phyloP scores from a whole-genome alignment of 2,329 filamentous ascomycete genomes.

The Akanthomyces uredinophilus region DNA sequence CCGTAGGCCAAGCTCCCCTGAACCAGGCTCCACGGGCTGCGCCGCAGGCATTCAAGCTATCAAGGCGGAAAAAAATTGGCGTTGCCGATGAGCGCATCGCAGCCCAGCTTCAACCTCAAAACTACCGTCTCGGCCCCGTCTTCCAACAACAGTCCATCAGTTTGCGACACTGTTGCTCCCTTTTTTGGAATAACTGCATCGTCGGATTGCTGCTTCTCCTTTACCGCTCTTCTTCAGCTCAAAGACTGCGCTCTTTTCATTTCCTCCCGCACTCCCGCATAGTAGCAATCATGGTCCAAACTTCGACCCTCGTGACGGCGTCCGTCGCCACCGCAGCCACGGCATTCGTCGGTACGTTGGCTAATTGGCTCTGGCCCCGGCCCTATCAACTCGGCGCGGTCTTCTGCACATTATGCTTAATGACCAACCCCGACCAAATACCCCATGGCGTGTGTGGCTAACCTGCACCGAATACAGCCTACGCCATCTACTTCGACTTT shows the following conservation, averaged over 20 bases:
- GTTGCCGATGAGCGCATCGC: conserved; percentile 13
- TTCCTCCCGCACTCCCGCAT: conserved; percentile 5
- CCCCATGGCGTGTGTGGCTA: background rate
- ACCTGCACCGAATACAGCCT: conserved; percentile 38
- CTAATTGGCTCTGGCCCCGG: conserved; percentile 8
- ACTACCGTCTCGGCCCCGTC: background rate
- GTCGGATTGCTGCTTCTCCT: background rate
- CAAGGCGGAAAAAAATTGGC: conserved; percentile 13
- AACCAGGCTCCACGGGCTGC: conserved; percentile 5
- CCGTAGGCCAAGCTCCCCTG: conserved; percentile 13
- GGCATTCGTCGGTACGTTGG: conserved; percentile 51
- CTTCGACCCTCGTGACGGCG: conserved; percentile 54
- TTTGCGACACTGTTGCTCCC: background rate
- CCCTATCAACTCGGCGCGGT: background rate
- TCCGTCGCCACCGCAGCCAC: conserved; percentile 57
- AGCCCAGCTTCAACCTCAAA: conserved; percentile 8
- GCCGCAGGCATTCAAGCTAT: conserved; percentile 1
- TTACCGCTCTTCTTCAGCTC: background rate
- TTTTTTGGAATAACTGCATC: conserved; percentile 8
- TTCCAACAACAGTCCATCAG: background rate
- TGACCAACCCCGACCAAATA: background rate
- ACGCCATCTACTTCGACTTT: conserved; percentile 65
- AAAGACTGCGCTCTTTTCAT: background rate
- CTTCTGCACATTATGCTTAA: background rate
- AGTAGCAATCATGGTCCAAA: conserved; percentile 38